Evolutionary conservation across 2,329 filamentous ascomycete species (phyloP).

Genomic region (Neophaeococcomyces aloes): DNA sequence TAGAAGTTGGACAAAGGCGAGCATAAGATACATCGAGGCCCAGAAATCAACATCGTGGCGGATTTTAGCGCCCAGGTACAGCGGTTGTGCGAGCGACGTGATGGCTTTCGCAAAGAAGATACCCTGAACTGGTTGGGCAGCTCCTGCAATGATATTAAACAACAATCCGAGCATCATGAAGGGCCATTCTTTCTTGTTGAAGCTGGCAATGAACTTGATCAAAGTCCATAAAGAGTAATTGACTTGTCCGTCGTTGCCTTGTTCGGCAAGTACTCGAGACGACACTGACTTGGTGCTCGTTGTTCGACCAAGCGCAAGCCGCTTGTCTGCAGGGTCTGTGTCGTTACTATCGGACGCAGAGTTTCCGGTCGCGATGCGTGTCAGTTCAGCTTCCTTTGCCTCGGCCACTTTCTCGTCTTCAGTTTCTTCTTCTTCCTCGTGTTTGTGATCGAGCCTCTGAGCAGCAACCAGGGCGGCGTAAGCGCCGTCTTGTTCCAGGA

Average conservation of each 20-base stretch:
- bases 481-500: slow-evolving; percentile 59
- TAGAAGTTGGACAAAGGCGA: slow-evolving; percentile 63
- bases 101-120: slow-evolving; percentile 89
- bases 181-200: slow-evolving; percentile 63
- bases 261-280: slow-evolving; percentile 56
- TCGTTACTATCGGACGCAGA: slow-evolving; percentile 15
- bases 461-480: slow-evolving; percentile 82
- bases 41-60: slow-evolving; percentile 70
- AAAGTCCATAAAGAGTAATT: slow-evolving; percentile 65
- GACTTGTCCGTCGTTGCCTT: slow-evolving; percentile 38
- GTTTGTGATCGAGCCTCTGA: slow-evolving; percentile 62
- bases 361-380: slow-evolving; percentile 26
- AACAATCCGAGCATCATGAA: slow-evolving; percentile 63
- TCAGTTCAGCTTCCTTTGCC: slow-evolving; percentile 24
- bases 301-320: slow-evolving; percentile 29
- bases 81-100: slow-evolving; percentile 53
- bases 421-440: slow-evolving; percentile 26
- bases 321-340: slow-evolving; percentile 26
- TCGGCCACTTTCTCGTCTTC: slow-evolving; percentile 18
- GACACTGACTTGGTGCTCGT: slow-evolving; percentile 50
- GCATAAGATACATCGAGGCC: slow-evolving; percentile 78
- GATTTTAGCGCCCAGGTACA: slow-evolving; percentile 44
- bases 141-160: slow-evolving; percentile 67
- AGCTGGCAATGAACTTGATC: slow-evolving; percentile 66
- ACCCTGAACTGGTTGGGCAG: slow-evolving; percentile 64